phyloP scores from a whole-genome alignment of 179 eudicot genomes.

The Nepenthes alata region DNA sequence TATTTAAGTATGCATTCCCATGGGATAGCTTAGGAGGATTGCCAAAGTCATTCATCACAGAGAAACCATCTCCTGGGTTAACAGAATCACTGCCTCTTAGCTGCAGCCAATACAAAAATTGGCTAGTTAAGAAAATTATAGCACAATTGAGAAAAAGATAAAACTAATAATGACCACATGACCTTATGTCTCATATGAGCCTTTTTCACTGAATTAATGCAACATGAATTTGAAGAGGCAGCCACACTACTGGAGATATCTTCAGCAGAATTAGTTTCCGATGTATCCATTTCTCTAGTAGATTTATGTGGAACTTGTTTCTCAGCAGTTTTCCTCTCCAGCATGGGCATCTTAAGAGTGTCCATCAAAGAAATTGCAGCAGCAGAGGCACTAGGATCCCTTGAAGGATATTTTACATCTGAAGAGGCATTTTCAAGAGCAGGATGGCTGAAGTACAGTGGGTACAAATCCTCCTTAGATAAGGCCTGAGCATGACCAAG shows the following conservation, averaged over 20 bases:
- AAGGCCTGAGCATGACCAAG: slow-evolving; percentile 18
- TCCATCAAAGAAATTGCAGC: slow-evolving; percentile 18
- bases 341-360: slow-evolving; percentile 21
- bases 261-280: slow-evolving; percentile 18
- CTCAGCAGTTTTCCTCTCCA: slow-evolving; percentile 34
- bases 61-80: slow-evolving; percentile 22
- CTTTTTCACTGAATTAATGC: slow-evolving; percentile 18
- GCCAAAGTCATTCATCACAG: slow-evolving; percentile 15
- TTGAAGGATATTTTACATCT: slow-evolving; percentile 12
- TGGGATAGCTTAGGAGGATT: slow-evolving; percentile 14
- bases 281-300: slow-evolving; percentile 28
- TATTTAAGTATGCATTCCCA: slow-evolving; percentile 18
- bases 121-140: neutral
- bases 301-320: slow-evolving; percentile 36
- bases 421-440: slow-evolving; percentile 18
- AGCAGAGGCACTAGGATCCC: slow-evolving; percentile 12
- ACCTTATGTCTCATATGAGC: slow-evolving; percentile 31
- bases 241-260: slow-evolving; percentile 19
- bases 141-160: neutral
- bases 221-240: slow-evolving; percentile 9
- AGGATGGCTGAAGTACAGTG: slow-evolving; percentile 17
- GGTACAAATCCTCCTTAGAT: slow-evolving; percentile 14
- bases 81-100: slow-evolving; percentile 23
- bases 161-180: slow-evolving; percentile 2
- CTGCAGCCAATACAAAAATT: slow-evolving; percentile 27